phyloP scores from a whole-genome alignment of 768 basidiomycete genomes.

The Pleurotus giganteus region DNA sequence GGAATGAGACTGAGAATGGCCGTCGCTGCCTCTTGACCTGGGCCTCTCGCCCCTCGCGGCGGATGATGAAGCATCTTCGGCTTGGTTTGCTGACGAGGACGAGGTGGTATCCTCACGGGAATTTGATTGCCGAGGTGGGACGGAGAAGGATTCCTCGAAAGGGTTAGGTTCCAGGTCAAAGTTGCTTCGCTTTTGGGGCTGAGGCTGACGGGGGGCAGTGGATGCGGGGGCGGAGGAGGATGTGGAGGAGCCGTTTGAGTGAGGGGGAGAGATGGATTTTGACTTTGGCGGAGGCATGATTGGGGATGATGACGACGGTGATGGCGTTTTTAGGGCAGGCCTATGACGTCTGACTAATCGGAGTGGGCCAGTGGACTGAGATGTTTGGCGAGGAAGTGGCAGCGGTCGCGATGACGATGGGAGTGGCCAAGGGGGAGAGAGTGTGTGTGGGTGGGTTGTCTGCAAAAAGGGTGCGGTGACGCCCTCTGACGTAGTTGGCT shows the following conservation, averaged over 20 bases:
- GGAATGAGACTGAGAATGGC: constrained; percentile 21
- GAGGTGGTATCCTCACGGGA: constrained; percentile 25
- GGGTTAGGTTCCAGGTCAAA: constrained; percentile 86
- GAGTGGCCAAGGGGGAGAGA: constrained; percentile 25
- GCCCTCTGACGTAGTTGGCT: constrained; percentile 8
- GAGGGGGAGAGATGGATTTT: constrained; percentile 2
- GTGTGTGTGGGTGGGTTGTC: neutral
- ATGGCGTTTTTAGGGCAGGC: constrained; percentile 14
- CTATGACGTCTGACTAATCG: neutral
- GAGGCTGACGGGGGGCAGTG: constrained; percentile 33
- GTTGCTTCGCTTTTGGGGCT: constrained; percentile 28
- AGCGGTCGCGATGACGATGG: constrained; percentile 33
- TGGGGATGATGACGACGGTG: constrained; percentile 30
- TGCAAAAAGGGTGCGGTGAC: constrained; percentile 18
- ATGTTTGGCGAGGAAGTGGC: constrained; percentile 13
- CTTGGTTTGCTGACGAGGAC: constrained; percentile 28
- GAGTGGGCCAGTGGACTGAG: constrained; percentile 6
- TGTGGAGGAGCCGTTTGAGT: neutral
- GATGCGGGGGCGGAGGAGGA: constrained; percentile 14
- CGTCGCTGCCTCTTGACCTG: constrained; percentile 12
- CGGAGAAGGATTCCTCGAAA: constrained; percentile 91
- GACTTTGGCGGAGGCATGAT: constrained; percentile 19
- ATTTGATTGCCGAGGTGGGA: constrained; percentile 46
- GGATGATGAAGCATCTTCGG: constrained; percentile 30
- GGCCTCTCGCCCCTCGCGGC: constrained; percentile 24